Evolutionary conservation across 2,329 filamentous ascomycete genomes (phyloP).

Genomic region (Fusarium pilosicola): DNA sequence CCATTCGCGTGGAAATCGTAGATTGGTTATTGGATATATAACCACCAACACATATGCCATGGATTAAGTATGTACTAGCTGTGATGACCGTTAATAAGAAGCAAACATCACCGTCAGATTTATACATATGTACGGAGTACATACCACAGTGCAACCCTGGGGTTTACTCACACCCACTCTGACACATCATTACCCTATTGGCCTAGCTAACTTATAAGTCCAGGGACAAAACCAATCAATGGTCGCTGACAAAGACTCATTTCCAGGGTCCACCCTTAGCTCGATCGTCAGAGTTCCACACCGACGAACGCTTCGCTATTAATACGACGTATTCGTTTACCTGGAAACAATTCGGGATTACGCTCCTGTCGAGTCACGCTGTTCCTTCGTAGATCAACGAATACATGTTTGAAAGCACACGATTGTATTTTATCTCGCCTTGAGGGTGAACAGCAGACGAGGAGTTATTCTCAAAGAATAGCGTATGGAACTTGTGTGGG

Average conservation of each 20-base stretch:
- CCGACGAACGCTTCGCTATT: conserved; percentile 16
- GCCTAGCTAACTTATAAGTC: conserved; percentile 15
- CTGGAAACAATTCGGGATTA: conserved; percentile 27
- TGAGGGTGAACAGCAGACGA: not conserved
- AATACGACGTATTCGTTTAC: conserved; percentile 40
- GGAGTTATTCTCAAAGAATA: not conserved
- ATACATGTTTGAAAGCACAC: conserved; percentile 1
- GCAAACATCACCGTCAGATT: conserved; percentile 2
- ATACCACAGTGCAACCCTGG: not conserved
- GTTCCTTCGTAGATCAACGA: not conserved
- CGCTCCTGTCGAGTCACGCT: not conserved
- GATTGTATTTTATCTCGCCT: not conserved
- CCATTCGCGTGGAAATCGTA: conserved; percentile 4
- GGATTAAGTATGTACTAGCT: not conserved
- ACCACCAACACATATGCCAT: not conserved
- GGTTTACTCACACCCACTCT: conserved; percentile 17
- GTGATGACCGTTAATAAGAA: not conserved
- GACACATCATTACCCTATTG: conserved; percentile 7
- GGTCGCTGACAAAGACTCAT: conserved; percentile 13
- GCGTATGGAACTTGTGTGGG: not conserved
- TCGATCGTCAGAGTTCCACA: conserved; percentile 23
- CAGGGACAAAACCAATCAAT: conserved; percentile 30
- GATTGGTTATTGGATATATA: not conserved
- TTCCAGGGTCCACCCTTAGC: conserved; percentile 30
- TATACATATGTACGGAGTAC: no score